Evolutionary conservation across 2,329 filamentous ascomycete species (phyloP).

Genomic region (Fusarium bulbicola): DNA sequence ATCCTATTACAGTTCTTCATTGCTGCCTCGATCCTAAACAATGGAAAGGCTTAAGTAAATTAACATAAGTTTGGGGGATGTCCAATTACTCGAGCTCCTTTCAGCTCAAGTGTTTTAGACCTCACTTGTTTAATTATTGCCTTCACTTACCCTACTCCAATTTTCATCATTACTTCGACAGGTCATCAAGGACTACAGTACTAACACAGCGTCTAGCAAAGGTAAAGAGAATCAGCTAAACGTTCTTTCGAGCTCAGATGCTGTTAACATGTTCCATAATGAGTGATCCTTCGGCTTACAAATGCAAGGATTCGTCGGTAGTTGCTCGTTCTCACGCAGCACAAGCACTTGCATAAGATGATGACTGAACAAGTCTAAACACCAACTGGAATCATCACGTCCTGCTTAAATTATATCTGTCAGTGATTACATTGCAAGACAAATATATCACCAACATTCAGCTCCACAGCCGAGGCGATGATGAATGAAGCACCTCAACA

Average conservation of each 20-base stretch:
- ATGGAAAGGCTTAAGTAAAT: too few relatives aligned
- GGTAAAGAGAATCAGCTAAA: accelerated
- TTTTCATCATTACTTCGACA: too few relatives aligned
- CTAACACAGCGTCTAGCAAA: accelerated
- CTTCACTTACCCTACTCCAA: neutral
- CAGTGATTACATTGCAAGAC: neutral
- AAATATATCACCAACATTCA: neutral
- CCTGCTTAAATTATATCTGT: neutral
- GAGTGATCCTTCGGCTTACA: neutral
- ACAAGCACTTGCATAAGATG: neutral
- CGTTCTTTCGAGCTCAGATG: neutral
- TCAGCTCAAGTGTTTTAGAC: neutral
- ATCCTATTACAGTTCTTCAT: neutral
- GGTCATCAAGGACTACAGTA: neutral
- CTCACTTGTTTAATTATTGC: neutral
- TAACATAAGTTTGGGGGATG: too few relatives aligned
- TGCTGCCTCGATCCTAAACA: too few relatives aligned
- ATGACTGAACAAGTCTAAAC: neutral
- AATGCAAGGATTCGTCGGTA: neutral
- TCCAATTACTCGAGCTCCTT: neutral
- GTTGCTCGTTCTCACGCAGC: neutral
- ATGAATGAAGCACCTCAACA: neutral
- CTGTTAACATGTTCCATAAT: neutral
- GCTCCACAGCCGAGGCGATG: neutral
- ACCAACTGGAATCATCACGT: neutral